Percentiles rank a stretch among this genome's conserved stretches.
These are phyloP conservation scores for Parietaria judaica DNA, from an alignment of 306 rosid genomes.

Conservation along the genomic window DNA sequence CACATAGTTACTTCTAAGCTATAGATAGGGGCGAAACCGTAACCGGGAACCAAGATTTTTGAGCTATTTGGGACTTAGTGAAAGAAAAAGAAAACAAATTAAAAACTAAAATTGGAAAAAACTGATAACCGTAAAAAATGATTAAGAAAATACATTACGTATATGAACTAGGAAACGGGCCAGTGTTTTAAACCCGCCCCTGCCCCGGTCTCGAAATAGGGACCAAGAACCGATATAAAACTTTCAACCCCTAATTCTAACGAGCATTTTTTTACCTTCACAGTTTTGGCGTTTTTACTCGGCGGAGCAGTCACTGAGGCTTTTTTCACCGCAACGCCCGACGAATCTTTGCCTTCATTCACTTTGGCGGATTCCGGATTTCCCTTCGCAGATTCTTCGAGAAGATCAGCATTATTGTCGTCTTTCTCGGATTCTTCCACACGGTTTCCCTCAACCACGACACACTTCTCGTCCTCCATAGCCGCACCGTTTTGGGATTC, in stretches of 20 bases:
- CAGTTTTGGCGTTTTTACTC: constrained; percentile 39
- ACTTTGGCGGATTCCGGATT: constrained; percentile 31
- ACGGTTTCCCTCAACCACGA: constrained; percentile 35
- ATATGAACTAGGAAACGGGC: too few relatives aligned
- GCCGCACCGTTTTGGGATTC: constrained; percentile 56
- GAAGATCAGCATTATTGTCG: constrained; percentile 25
- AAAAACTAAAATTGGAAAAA: too few relatives aligned
- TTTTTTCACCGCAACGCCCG: constrained; percentile 29
- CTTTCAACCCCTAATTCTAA: neutral
- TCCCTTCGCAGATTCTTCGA: constrained; percentile 26
- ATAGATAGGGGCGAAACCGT: too few relatives aligned
- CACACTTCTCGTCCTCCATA: constrained; percentile 66
- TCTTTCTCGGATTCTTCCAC: constrained; percentile 29
- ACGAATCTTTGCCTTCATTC: constrained; percentile 35
- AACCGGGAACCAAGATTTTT: too few relatives aligned
- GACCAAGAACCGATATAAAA: too few relatives aligned
- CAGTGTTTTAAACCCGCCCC: too few relatives aligned
- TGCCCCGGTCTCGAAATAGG: too few relatives aligned
- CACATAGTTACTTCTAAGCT: constrained; percentile 14
- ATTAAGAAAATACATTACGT: too few relatives aligned
- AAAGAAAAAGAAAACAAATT: too few relatives aligned
- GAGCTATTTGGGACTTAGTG: too few relatives aligned
- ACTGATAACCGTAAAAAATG: too few relatives aligned
- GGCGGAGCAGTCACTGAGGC: constrained; percentile 35
- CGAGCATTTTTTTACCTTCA: constrained; percentile 39